Evolutionary conservation across 768 basidiomycete species (phyloP).

Genomic region (Pleurotus giganteus): DNA sequence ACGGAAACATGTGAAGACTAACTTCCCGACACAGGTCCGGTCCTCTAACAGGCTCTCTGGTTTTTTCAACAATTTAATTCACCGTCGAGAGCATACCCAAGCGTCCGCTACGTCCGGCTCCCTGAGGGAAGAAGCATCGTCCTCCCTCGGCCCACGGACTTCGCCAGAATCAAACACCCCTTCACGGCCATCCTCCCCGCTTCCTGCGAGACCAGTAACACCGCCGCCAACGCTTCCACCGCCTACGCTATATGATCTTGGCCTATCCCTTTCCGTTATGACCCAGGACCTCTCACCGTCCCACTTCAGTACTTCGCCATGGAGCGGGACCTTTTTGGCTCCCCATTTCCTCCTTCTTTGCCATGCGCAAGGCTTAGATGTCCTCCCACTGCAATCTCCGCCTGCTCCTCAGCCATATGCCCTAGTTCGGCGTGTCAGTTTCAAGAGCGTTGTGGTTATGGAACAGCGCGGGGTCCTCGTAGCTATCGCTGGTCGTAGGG

Average conservation of each 20-base stretch:
- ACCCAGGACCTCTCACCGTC: conserved; percentile 71
- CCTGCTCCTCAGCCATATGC: conserved; percentile 78
- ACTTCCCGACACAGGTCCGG: conserved; percentile 41
- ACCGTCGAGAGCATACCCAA: conserved; percentile 56
- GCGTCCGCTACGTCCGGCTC: conserved; percentile 24
- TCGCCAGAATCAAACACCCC: conserved; percentile 32
- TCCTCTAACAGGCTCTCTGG: conserved; percentile 77
- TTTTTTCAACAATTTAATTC: conserved; percentile 79
- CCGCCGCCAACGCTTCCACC: conserved; percentile 73
- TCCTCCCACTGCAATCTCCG: conserved; percentile 74
- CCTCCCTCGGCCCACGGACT: conserved; percentile 18
- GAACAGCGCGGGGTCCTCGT: conserved; percentile 90
- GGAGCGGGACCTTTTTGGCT: conserved; percentile 74
- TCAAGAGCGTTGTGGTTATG: conserved; percentile 90
- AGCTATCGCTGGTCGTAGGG: conserved; percentile 82
- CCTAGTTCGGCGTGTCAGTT: conserved; percentile 75
- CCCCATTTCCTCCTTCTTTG: conserved; percentile 84
- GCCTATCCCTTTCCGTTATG: conserved; percentile 65
- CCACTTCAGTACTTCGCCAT: conserved; percentile 75
- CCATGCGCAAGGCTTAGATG: conserved; percentile 83
- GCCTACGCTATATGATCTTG: conserved; percentile 73
- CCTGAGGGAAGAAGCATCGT: conserved; percentile 27
- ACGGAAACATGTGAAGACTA: conserved; percentile 1
- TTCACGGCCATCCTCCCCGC: conserved; percentile 57
- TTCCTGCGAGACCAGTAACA: conserved; percentile 50